These are phyloP conservation scores for Plasmodium knowlesi DNA, from an alignment of 169 alveolate species.

Conservation along the genomic window DNA sequence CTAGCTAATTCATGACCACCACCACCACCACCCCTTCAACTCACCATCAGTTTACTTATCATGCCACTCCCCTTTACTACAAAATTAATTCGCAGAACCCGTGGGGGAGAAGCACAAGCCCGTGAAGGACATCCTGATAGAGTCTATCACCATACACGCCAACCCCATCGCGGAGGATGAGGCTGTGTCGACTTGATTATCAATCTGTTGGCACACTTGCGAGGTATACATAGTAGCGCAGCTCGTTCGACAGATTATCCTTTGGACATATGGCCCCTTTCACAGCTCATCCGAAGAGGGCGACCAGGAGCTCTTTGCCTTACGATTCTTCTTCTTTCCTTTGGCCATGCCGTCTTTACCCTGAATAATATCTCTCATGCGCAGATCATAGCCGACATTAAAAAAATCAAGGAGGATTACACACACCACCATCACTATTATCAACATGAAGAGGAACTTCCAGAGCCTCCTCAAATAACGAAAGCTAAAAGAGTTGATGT, in stretches of 20 bases:
- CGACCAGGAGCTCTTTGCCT: neutral
- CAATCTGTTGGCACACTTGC: neutral
- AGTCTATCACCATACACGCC: constrained; percentile 88
- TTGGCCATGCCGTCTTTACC: neutral
- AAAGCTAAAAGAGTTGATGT: constrained; percentile 23
- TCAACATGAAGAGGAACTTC: neutral
- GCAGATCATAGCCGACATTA: constrained; percentile 70
- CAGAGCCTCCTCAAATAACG: constrained; percentile 26
- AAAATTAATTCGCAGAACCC: constrained; percentile 76
- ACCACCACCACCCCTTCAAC: neutral
- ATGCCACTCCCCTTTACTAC: neutral
- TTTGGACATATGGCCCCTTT: too few species aligned
- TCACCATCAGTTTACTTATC: neutral
- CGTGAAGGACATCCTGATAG: constrained; percentile 83
- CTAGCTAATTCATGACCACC: neutral
- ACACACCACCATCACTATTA: neutral
- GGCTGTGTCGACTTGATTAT: constrained; percentile 5
- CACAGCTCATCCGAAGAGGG: neutral
- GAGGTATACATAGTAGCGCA: neutral
- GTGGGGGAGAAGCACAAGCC: constrained; percentile 90
- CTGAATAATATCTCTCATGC: neutral
- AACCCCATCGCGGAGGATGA: constrained; percentile 92
- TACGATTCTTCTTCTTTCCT: neutral
- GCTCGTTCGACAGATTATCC: neutral
- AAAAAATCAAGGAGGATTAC: constrained; percentile 59